Evolutionary conservation across 371 early-diverging fungal genomes (phyloP).

Genomic region (Ordospora pajunii): DNA sequence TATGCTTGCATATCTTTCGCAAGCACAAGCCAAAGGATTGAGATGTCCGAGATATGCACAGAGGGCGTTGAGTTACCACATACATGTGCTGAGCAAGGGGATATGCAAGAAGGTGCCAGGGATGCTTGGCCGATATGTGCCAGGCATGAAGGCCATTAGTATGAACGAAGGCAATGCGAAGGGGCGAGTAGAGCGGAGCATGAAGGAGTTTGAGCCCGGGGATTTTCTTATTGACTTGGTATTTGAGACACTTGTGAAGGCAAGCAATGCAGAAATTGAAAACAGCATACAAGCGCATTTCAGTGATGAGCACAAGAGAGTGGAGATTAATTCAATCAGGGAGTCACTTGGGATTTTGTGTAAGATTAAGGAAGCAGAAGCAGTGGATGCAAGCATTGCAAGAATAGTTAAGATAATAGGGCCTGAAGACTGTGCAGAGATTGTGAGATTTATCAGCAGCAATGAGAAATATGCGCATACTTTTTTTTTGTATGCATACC

Average conservation of each 20-base stretch:
- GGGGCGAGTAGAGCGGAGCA: not conserved
- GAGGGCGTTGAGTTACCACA: slow-evolving; percentile 20
- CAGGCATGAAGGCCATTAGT: slow-evolving; percentile 4
- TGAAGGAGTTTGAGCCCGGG: slow-evolving; percentile 4
- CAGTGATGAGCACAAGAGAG: not conserved
- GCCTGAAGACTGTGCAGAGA: not conserved
- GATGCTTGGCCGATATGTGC: not conserved
- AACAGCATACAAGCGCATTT: slow-evolving; percentile 21
- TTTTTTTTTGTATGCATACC: not conserved
- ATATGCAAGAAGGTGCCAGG: slow-evolving; percentile 5
- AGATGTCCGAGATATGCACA: slow-evolving; percentile 24
- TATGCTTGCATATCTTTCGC: slow-evolving; percentile 1
- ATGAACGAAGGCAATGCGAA: not conserved
- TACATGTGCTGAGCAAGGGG: slow-evolving; percentile 20
- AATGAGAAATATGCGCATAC: not conserved
- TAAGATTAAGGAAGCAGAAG: not conserved
- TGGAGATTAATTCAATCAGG: not conserved
- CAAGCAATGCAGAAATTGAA: slow-evolving; percentile 4
- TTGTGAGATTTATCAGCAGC: not conserved
- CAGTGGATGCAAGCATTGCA: not conserved
- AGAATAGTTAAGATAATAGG: not conserved
- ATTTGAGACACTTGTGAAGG: slow-evolving; percentile 15
- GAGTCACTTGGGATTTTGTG: not conserved
- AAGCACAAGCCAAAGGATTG: not conserved
- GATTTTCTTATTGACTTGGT: slow-evolving; percentile 6